These are phyloP conservation scores for Acanthamoeba castellanii DNA, from an alignment of 208 protist species.

Conservation along the genomic window DNA sequence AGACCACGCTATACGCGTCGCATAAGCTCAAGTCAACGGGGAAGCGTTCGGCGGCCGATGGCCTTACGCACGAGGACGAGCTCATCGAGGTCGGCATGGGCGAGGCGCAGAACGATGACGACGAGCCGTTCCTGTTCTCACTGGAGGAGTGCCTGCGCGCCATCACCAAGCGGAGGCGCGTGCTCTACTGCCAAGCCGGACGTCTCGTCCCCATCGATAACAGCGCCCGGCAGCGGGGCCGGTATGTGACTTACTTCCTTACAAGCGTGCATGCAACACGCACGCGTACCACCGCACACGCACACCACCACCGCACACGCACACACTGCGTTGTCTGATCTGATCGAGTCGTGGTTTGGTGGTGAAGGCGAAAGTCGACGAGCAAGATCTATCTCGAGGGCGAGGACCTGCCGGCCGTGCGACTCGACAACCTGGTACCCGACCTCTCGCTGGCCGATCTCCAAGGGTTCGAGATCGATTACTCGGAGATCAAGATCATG, in stretches of 20 bases:
- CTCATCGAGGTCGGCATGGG: background rate
- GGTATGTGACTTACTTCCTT: background rate
- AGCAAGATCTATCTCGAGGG: constrained; percentile 53
- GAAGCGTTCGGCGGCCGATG: background rate
- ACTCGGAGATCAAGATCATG: constrained; percentile 47
- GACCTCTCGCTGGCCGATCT: constrained; percentile 65
- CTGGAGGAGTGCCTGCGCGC: constrained; percentile 61
- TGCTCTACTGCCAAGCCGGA: constrained; percentile 59
- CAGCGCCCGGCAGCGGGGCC: background rate
- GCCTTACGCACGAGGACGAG: background rate
- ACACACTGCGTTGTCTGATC: too few relatives aligned
- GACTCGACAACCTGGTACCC: constrained; percentile 49
- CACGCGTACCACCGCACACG: too few relatives aligned
- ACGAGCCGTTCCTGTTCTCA: constrained; percentile 50
- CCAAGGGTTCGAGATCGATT: constrained; percentile 65
- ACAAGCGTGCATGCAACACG: background rate
- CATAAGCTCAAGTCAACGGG: background rate
- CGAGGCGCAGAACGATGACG: background rate
- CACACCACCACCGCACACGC: too few relatives aligned
- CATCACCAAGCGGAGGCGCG: constrained; percentile 37
- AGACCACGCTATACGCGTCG: constrained; percentile 24
- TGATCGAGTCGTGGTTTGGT: too few relatives aligned
- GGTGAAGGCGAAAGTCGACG: background rate
- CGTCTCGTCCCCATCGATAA: background rate
- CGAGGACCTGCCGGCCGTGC: constrained; percentile 24